A percentile compares a stretch with the other conserved stretches of the same genome.
phyloP scores from a whole-genome alignment of 495 filamentous ascomycete species.

The Extremus antarcticus region DNA sequence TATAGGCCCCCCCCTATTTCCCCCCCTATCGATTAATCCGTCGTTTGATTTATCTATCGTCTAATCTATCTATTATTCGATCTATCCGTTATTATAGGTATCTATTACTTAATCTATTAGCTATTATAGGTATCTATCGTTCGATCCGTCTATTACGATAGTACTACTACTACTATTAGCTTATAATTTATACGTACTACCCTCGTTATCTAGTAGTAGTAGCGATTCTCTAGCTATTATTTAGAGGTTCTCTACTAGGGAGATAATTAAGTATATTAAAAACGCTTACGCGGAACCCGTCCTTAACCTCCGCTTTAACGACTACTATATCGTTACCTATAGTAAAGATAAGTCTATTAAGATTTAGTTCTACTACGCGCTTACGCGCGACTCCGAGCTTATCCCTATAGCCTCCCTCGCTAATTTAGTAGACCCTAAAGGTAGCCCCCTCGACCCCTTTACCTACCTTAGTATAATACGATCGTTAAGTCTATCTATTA shows the following conservation, averaged over 20 bases:
- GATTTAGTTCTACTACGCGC: constrained; percentile 71
- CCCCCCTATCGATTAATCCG: no score
- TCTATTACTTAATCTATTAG: no score
- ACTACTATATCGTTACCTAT: constrained; percentile 83
- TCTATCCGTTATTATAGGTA: no score
- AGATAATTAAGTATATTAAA: constrained; percentile 58
- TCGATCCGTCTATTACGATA: no score
- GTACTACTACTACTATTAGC: no score
- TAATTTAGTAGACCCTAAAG: constrained; percentile 27
- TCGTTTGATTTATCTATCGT: no score
- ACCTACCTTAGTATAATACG: constrained; percentile 68
- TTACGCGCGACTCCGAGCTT: constrained; percentile 50
- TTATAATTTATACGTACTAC: no score
- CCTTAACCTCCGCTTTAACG: constrained; percentile 85
- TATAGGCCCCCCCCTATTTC: no score
- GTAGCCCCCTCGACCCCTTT: constrained; percentile 40
- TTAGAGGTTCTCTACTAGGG: constrained; percentile 86
- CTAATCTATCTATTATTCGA: no score
- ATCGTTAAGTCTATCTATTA: no score
- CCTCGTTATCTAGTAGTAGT: no score
- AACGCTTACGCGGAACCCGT: constrained; percentile 82
- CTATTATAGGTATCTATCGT: no score
- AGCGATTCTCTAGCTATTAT: constrained; percentile 82
- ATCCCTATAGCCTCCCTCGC: constrained; percentile 46
- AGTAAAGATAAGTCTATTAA: constrained; percentile 96